Evolutionary conservation across 306 rosid genomes (phyloP).

Genomic region (Lablab purpureus): DNA sequence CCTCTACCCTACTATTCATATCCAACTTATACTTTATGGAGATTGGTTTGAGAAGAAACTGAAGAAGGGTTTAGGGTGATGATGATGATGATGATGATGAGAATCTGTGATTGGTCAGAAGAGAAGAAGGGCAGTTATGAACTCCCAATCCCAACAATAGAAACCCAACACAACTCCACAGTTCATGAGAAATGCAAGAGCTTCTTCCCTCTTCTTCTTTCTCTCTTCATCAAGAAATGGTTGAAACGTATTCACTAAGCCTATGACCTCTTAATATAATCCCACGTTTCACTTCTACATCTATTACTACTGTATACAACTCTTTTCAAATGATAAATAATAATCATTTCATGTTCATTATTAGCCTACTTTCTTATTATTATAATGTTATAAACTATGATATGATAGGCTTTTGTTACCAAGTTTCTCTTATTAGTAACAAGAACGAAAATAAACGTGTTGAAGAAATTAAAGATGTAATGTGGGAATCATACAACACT

Average conservation of each 20-base stretch:
- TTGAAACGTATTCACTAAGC: conserved; percentile 66
- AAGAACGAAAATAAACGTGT: no score
- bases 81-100: not conserved
- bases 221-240: conserved; percentile 35
- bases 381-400: no score
- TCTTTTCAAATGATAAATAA: not conserved
- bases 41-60: not conserved
- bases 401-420: no score
- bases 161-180: conserved; percentile 99
- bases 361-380: no score
- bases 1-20: no score
- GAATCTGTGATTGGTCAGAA: conserved; percentile 46
- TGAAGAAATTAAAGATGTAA: no score
- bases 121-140: conserved; percentile 98
- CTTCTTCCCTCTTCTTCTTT: conserved; percentile 10
- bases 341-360: no score
- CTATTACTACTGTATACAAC: no score
- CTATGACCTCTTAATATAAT: conserved; percentile 41
- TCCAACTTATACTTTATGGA: not conserved
- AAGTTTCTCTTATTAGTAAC: no score
- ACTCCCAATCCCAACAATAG: conserved; percentile 98
- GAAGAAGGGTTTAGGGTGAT: conserved; percentile 22
- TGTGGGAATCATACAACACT: no score
- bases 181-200: conserved; percentile 90
- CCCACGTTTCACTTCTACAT: no score